Conservation (phyloP, 371 early-diverging fungal genomes). For the Blakeslea trispora region DNA sequence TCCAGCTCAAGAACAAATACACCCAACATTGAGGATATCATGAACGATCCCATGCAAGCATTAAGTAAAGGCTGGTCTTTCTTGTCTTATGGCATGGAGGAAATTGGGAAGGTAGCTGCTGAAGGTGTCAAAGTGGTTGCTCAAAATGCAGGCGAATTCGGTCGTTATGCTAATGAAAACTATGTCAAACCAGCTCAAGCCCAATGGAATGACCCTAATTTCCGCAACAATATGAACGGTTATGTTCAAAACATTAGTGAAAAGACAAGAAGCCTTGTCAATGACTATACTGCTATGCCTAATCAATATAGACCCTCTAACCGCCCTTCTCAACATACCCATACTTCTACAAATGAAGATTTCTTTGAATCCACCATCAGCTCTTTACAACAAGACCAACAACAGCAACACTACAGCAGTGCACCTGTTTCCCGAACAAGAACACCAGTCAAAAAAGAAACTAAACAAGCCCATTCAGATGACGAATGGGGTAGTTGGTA, state of each 20-base stretch:
- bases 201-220: constrained; percentile 83
- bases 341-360: constrained; percentile 27
- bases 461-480: constrained; percentile 8
- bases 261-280: constrained; percentile 49
- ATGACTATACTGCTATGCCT: neutral
- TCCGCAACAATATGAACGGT: constrained; percentile 69
- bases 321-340: constrained; percentile 14
- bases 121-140: constrained; percentile 77
- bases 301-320: constrained; percentile 10
- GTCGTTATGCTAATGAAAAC: constrained; percentile 67
- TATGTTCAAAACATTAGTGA: constrained; percentile 68
- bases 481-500: neutral
- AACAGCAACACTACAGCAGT: too few relatives aligned
- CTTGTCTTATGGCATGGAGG: constrained; percentile 59
- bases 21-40: constrained; percentile 65
- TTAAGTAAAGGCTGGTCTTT: constrained; percentile 86
- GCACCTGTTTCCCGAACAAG: constrained; percentile 37
- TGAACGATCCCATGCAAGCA: constrained; percentile 82
- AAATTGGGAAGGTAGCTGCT: constrained; percentile 54
- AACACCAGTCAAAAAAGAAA: constrained; percentile 36
- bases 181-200: constrained; percentile 80
- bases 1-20: constrained; percentile 27
- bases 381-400: constrained; percentile 37
- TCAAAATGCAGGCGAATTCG: constrained; percentile 66
- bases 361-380: constrained; percentile 50